phyloP scores from a whole-genome alignment of 352 stramenopile genomes.

The Phytophthora hibernalis region DNA sequence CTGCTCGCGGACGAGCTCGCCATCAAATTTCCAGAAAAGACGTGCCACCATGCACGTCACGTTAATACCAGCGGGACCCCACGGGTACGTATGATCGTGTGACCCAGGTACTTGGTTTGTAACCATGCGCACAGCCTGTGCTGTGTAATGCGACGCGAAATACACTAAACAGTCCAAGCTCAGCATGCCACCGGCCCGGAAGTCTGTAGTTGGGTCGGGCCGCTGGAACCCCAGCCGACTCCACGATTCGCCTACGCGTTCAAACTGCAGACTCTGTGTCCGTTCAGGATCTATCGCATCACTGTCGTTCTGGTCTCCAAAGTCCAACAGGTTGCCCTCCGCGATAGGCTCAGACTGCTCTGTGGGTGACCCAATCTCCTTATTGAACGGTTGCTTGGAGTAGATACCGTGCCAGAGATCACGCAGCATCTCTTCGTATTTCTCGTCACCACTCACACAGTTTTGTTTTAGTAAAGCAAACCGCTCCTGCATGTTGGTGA shows the following conservation, averaged over 20 bases:
- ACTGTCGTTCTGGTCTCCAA: slow-evolving; percentile 23
- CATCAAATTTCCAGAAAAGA: slow-evolving; percentile 86
- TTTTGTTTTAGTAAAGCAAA: slow-evolving; percentile 76
- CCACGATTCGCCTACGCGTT: slow-evolving; percentile 79
- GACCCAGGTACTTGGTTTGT: slow-evolving; percentile 80
- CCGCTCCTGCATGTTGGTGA: slow-evolving; percentile 71
- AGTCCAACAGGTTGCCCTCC: slow-evolving; percentile 38
- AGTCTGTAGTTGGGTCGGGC: slow-evolving; percentile 87
- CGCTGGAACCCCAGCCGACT: slow-evolving; percentile 86
- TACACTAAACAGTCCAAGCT: slow-evolving; percentile 85
- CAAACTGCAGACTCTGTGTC: slow-evolving; percentile 50
- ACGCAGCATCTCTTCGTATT: slow-evolving; percentile 68
- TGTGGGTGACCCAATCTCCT: slow-evolving; percentile 19
- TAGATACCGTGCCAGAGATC: slow-evolving; percentile 80
- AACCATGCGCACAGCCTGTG: slow-evolving; percentile 77
- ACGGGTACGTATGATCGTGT: slow-evolving; percentile 84
- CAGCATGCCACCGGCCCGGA: slow-evolving; percentile 81
- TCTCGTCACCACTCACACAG: slow-evolving; percentile 65
- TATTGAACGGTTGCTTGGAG: slow-evolving; percentile 46
- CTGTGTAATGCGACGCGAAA: slow-evolving; percentile 77
- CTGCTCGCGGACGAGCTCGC: slow-evolving; percentile 68
- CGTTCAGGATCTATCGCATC: slow-evolving; percentile 4
- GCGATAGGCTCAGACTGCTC: slow-evolving; percentile 31
- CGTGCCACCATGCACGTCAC: slow-evolving; percentile 84
- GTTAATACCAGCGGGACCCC: slow-evolving; percentile 86